phyloP scores from a whole-genome alignment of 2,329 filamentous ascomycete species.

The Pseudogymnoascus sp. region DNA sequence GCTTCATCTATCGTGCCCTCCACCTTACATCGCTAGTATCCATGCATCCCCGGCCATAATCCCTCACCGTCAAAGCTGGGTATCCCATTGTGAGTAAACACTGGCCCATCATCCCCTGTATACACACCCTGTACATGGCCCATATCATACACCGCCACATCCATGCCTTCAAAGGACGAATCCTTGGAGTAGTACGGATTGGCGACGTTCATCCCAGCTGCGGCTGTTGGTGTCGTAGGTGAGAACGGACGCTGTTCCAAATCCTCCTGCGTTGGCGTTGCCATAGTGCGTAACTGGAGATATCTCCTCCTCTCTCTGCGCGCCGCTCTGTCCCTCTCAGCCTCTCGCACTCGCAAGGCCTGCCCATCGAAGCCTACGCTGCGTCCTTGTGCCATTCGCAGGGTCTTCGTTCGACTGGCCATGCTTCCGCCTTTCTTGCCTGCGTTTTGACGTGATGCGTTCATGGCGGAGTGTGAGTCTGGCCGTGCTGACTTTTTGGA shows the following conservation, averaged over 20 bases:
- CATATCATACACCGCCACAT: slow-evolving; percentile 19
- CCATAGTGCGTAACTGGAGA: neutral
- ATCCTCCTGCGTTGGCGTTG: neutral
- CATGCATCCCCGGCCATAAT: neutral
- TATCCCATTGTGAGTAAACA: slow-evolving; percentile 19
- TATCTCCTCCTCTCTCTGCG: neutral
- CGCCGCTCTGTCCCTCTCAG: neutral
- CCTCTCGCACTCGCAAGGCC: neutral
- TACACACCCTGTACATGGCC: slow-evolving; percentile 24
- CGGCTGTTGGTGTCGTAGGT: slow-evolving; percentile 13
- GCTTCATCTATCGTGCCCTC: neutral
- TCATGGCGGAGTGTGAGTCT: neutral
- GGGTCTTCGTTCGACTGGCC: slow-evolving; percentile 3
- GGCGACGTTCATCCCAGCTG: slow-evolving; percentile 15
- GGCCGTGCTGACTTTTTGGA: slow-evolving; percentile 16
- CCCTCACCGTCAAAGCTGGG: slow-evolving; percentile 4
- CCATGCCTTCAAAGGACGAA: slow-evolving; percentile 18
- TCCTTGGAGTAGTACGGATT: slow-evolving; percentile 19
- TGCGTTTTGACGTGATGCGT: neutral
- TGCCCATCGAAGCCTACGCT: neutral
- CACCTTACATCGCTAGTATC: slow-evolving; percentile 1
- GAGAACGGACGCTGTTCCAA: slow-evolving; percentile 2
- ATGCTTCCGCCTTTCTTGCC: slow-evolving; percentile 10
- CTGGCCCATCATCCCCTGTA: slow-evolving; percentile 17
- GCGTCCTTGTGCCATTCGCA: neutral